Conservation (phyloP, 345 rosid species). For the Ceriops tagal region DNA sequence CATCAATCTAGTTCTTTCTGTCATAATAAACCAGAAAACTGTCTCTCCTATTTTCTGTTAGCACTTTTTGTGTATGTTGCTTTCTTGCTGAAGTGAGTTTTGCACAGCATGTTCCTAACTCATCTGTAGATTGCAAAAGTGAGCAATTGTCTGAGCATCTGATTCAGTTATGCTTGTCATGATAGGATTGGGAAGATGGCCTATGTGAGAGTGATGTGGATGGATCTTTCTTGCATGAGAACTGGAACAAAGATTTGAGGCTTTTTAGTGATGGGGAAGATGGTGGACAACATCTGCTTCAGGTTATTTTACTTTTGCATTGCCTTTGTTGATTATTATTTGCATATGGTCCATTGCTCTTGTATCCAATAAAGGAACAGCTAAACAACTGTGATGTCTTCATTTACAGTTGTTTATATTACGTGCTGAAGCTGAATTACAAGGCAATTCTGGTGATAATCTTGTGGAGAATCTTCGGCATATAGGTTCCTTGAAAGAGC, state of each 20-base stretch:
- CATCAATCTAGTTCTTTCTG: no score
- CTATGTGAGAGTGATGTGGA: slow-evolving; percentile 77
- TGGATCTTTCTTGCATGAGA: slow-evolving; percentile 86
- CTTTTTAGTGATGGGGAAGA: slow-evolving; percentile 73
- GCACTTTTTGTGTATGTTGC: no score
- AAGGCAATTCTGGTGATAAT: slow-evolving; percentile 49
- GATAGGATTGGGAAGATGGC: slow-evolving; percentile 95
- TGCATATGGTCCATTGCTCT: background rate
- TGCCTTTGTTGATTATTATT: background rate
- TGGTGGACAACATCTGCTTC: slow-evolving; percentile 86
- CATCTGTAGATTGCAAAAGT: no score
- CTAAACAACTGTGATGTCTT: slow-evolving; percentile 20
- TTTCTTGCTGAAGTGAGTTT: no score
- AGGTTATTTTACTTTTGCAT: slow-evolving; percentile 40
- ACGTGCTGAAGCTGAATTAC: slow-evolving; percentile 87
- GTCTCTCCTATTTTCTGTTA: no score
- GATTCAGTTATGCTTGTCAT: background rate
- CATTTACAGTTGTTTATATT: slow-evolving; percentile 70
- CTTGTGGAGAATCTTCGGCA: slow-evolving; percentile 37
- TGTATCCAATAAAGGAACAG: background rate
- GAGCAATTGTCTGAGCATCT: no score
- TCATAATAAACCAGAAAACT: no score
- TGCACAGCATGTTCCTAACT: no score
- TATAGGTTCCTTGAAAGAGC: slow-evolving; percentile 54
- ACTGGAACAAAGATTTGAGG: slow-evolving; percentile 80